phyloP scores from a whole-genome alignment of 1,284 basidiomycete genomes.

The Cronartium quercuum region DNA sequence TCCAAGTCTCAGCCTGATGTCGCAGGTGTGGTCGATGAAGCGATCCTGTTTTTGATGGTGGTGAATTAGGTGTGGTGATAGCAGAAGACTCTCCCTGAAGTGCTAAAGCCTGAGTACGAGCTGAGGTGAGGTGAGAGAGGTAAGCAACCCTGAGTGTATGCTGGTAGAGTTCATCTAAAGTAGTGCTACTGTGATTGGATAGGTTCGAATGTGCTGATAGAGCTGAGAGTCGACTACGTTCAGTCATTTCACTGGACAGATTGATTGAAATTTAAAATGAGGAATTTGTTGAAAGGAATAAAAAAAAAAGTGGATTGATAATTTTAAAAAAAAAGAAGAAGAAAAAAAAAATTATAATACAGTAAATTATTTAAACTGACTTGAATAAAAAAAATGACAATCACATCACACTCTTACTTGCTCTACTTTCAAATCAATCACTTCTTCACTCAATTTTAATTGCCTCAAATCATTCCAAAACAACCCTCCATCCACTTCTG shows the following conservation, averaged over 20 bases:
- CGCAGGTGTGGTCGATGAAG: slow-evolving; percentile 43
- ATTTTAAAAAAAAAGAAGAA: too few species aligned
- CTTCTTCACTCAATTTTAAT: too few species aligned
- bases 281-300: too few species aligned
- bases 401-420: too few species aligned
- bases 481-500: too few species aligned
- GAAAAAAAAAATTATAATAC: too few species aligned
- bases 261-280: not conserved
- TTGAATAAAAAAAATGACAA: too few species aligned
- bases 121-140: slow-evolving; percentile 17
- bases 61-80: not conserved
- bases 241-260: slow-evolving; percentile 14
- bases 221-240: slow-evolving; percentile 26
- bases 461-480: too few species aligned
- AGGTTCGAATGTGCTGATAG: slow-evolving; percentile 22
- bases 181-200: not conserved
- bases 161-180: slow-evolving; percentile 26
- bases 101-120: slow-evolving; percentile 3
- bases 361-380: too few species aligned
- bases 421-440: too few species aligned
- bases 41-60: not conserved
- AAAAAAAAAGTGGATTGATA: not conserved
- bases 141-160: slow-evolving; percentile 27
- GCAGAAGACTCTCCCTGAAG: not conserved
- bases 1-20: slow-evolving; percentile 45